Base-by-base conservation (phyloP, 2,329 filamentous ascomycete genomes). In the Colletotrichum melonis region DNA sequence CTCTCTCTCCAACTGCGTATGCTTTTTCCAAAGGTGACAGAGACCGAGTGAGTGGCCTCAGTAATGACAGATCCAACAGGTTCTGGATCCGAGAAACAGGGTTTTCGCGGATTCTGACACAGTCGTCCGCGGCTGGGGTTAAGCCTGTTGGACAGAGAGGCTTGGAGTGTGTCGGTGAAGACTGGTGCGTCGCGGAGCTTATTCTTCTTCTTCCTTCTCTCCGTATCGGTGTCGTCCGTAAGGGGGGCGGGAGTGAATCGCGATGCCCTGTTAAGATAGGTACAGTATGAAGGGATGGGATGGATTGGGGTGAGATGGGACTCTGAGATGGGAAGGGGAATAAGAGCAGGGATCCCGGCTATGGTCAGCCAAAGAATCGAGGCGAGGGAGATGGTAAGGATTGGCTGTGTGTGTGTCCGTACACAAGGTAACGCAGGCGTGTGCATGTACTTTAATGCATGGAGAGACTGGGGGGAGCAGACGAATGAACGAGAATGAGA, bases 391-490 rank as follows among this genome's bases (percentile, higher is more conserved):
- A 35, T 16, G 19, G 59, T 24, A 26, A 62, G 24, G 46, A 26
- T 28, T 22, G 46, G 42, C 42, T 38, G 5, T 26, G 22, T 9
- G 26, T 16, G 26, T 16, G 26, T 9, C 52, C 62, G 26, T 58
- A 59, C 55, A 59, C 46, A 67, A 62, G 68, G 63, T 30, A 49
- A 64, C 46, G 46, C 46, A 35, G 62, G 30, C 46, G n/a, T 57
- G 26, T 69, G 62, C 38, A 42, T 66, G 67, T 58, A 54, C 63
- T 59, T 60, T 42, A 67, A 70, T 67, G 63, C 68, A 66, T 32
- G 42, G 22, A 46, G 24, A 9, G 24, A 64, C 22, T 22, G 69
- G 63, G 49, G 24, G 49, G 63, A 22, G 49, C 49, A 58, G 32
- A 35, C 32, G 63, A 57, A 32, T 5, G 32, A 22, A 32, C 30